Conservation (phyloP, 2,329 filamentous ascomycete species). For the Arachnopeziza araneosa region DNA sequence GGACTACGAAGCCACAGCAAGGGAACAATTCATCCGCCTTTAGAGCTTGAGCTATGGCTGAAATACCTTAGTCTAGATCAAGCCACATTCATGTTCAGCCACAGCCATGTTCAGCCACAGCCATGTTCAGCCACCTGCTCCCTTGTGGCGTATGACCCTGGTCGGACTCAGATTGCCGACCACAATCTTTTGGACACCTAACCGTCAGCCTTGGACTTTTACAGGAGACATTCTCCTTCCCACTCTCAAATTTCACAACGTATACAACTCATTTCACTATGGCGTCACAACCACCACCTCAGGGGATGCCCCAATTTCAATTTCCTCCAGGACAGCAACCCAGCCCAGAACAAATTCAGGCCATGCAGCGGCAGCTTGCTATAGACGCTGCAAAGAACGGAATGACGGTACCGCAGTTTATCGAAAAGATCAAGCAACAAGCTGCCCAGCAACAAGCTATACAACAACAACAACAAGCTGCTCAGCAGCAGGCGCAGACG, state of each 20-base stretch:
- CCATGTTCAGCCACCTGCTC: too few species aligned
- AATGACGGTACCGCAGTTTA: slow-evolving; percentile 79
- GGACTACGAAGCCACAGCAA: background rate
- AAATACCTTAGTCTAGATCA: too few species aligned
- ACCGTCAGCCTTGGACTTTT: background rate
- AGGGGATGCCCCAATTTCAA: slow-evolving; percentile 16
- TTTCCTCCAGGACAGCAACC: slow-evolving; percentile 42
- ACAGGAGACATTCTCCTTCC: background rate
- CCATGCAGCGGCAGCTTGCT: slow-evolving; percentile 77
- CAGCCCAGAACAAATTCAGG: slow-evolving; percentile 76
- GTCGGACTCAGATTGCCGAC: background rate
- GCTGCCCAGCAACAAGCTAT: slow-evolving; percentile 43
- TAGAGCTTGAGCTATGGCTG: background rate
- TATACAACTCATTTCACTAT: slow-evolving; percentile 3
- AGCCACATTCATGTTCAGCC: too few species aligned
- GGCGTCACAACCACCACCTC: slow-evolving; percentile 19
- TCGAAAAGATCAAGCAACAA: slow-evolving; percentile 61
- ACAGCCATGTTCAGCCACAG: too few species aligned
- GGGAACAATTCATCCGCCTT: background rate
- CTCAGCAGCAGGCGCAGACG: slow-evolving; percentile 36
- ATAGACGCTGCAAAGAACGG: slow-evolving; percentile 79
- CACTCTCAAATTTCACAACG: background rate
- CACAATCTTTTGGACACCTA: background rate
- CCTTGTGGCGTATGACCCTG: background rate
- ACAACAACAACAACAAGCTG: slow-evolving; percentile 38